Base-by-base conservation (phyloP, 2,329 filamentous ascomycete species). In the Ceratocystiopsis brevicomis region DNA sequence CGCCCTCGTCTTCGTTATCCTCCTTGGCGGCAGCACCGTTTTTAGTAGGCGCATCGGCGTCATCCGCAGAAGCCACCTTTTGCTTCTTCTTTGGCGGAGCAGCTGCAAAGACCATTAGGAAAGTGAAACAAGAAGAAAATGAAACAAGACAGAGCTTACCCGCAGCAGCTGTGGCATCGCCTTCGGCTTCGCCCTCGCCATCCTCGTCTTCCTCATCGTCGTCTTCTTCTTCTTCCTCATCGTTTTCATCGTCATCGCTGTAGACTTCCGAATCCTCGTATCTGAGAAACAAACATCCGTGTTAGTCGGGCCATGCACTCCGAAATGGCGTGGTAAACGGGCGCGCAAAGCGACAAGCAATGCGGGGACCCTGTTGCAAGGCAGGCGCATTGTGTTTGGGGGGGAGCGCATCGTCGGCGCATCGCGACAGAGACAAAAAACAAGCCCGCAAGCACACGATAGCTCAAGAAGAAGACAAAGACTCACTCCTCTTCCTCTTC, bases 401-500 rank as follows among this genome's bases (percentile, higher is more conserved):
- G 21, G 8, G 5, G 25, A 11, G 25, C 25, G 25, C 25, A 30
- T 30, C 10, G 25, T 18, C 4, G 16, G 32, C 17, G 19, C 17
- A 38, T 17, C 16, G 36, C 36, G 21, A 30, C 32, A n/a, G 37
- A 30, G 5, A 16, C 4, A 39, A 30, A n/a, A 12, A 19, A 21
- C 21, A 39, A 35, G 19, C 34, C 19, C 41, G 21, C 18, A 33
- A 17, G 10, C 18, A 19, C 19, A 30, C 11, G n/a, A 9, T 10
- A 37, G n/a, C n/a, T 32, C 43, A 45, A 51, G 41, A 11, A 48
- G 55, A 58, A 41, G 54, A 54, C 38, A 53, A 59, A 39, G 55
- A 57, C 67, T 64, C 63, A 71, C 68, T 70, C 68, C 54, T 70
- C 66, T 54, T 70, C 67, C 52, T 69, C 66, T 38, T 62, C 65